Evolutionary conservation across 331 rosid species (phyloP), one percentile per base, ranked within the genome.

Genomic region (Ulmus americana): DNA sequence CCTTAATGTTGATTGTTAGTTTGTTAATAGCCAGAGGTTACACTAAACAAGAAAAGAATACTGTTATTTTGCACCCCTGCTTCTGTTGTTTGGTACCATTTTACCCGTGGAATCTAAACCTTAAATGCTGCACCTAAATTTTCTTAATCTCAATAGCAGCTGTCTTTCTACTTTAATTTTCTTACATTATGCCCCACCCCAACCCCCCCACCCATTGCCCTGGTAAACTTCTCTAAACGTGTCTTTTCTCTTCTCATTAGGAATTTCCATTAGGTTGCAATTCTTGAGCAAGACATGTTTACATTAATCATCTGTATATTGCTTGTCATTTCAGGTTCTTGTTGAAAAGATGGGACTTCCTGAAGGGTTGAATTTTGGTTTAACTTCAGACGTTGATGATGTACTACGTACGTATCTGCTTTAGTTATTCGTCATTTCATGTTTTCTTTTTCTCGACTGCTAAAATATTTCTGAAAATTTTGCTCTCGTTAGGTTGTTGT

Each of bases 321-420:
- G 45, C 50, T 62, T 57, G 38, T 57, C 40, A 14, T 16, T 47
- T 49, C 66, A 74, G 83, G 76, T 78, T 61, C 73, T 78, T 61
- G 83, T 65, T 65, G 83, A 78, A 55, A 78, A 78, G 65, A 78
- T 78, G 83, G 83, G 83, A 58, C 64, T 64, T 44, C 76, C 83
- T 70, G 67, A 61, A 48, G 65, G 45, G 55, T 39, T 48, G 11
- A 58, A 38, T 53, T 59, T 73, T 28, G 43, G 63, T 55, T 68
- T 51, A 43, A 45, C 46, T 22, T 63, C 64, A n/a, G 7, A 13
- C 61, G 38, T 42, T n/a, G 64, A 60, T 18, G 72, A 73, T 73
- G 46, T 38, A 51, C 76, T 74, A 38, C 76, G 83, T 74, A 70
- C 46, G 79, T 73, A 45, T 53, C 39, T n/a, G 15, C 45, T 58